Conservation (phyloP, 345 rosid genomes). For the Lumnitzera littorea region DNA sequence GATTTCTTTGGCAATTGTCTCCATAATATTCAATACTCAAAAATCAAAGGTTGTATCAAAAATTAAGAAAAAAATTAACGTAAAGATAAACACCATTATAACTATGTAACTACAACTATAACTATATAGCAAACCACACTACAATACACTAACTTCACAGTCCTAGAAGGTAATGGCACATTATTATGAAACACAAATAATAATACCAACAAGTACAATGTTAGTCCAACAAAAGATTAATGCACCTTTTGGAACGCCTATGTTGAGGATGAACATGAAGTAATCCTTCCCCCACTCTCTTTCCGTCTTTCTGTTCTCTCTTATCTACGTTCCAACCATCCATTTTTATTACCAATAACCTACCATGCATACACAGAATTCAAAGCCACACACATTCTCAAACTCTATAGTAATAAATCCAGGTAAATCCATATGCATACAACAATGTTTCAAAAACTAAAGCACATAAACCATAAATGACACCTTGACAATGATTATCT, state of each 20-base stretch:
- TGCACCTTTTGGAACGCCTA: constrained; percentile 77
- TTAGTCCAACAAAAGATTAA: neutral
- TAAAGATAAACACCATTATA: too few relatives aligned
- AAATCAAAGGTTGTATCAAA: too few relatives aligned
- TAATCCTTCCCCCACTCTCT: constrained; percentile 23
- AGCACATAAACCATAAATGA: too few relatives aligned
- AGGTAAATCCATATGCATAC: too few relatives aligned
- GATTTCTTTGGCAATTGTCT: too few relatives aligned
- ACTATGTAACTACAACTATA: too few relatives aligned
- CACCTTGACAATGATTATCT: too few relatives aligned
- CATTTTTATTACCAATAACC: constrained; percentile 17
- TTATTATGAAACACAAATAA: constrained; percentile 2
- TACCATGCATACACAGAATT: constrained; percentile 8
- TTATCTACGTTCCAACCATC: constrained; percentile 24
- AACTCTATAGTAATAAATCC: neutral
- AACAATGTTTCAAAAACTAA: too few relatives aligned
- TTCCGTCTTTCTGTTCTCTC: constrained; percentile 22
- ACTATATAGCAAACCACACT: too few relatives aligned
- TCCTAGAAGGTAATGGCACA: neutral
- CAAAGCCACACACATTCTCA: constrained; percentile 19
- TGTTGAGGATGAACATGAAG: constrained; percentile 31
- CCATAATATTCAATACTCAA: too few relatives aligned
- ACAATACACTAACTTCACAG: too few relatives aligned
- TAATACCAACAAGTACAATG: neutral
- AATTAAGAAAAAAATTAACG: too few relatives aligned